Evolutionary conservation across 768 basidiomycete genomes (phyloP).

Genomic region (Podaxis rugospora): DNA sequence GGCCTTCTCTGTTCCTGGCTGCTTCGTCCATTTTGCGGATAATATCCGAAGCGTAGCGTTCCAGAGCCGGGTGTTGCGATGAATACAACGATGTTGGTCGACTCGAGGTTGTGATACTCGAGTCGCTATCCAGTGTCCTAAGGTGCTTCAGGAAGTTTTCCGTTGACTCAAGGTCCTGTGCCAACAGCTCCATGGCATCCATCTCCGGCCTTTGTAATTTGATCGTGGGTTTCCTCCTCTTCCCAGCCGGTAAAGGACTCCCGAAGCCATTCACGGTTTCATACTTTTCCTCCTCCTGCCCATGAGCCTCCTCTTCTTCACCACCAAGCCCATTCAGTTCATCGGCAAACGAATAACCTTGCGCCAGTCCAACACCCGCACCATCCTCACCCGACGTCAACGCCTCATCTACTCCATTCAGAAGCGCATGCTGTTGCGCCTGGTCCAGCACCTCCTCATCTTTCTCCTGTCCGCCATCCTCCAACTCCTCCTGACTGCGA

Average conservation of each 20-base stretch:
- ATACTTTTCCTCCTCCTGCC: constrained; percentile 5
- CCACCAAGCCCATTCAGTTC: constrained; percentile 30
- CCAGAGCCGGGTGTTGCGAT: constrained; percentile 45
- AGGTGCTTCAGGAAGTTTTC: constrained; percentile 74
- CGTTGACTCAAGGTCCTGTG: constrained; percentile 71
- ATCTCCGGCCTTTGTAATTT: constrained; percentile 27
- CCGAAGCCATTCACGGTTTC: constrained; percentile 20
- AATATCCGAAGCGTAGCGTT: constrained; percentile 68
- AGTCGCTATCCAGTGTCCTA: constrained; percentile 61
- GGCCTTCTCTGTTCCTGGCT: constrained; percentile 72
- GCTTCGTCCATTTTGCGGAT: constrained; percentile 76
- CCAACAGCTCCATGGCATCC: constrained; percentile 71
- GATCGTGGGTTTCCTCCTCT: constrained; percentile 21
- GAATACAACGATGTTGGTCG: constrained; percentile 9
- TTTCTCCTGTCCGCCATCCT: constrained; percentile 2
- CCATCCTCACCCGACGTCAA: constrained; percentile 19
- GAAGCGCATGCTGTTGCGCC: constrained; percentile 20
- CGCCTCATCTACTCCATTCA: constrained; percentile 25
- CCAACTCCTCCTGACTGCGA: neutral
- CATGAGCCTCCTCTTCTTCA: constrained; percentile 14
- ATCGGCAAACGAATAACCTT: constrained; percentile 38
- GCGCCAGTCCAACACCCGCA: constrained; percentile 23
- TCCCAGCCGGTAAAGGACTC: constrained; percentile 21
- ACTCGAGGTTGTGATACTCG: constrained; percentile 14
- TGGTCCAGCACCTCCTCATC: constrained; percentile 8